Base-by-base conservation (phyloP, 1,284 basidiomycete species). In the Marasmius oreades region DNA sequence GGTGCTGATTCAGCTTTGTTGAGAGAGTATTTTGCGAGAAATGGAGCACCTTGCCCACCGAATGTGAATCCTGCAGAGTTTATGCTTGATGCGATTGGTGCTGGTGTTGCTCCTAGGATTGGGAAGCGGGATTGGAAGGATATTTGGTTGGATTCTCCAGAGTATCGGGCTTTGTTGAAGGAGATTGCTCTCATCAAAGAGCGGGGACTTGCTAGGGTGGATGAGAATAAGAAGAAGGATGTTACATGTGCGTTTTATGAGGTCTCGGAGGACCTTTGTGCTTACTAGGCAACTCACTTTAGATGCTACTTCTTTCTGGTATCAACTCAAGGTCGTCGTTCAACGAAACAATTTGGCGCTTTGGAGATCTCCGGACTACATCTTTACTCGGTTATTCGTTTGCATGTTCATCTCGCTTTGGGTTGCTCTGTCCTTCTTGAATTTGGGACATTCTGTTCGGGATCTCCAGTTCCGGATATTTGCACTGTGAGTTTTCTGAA, bases 401-500 rank as follows among this genome's bases (percentile, higher is more conserved):
- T 86, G 88, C 61, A 76, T 78, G 6, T 83, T 88, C 66, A 88
- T 95, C 59, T 88, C 90, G 6, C 75, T 96, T 3, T 85, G 90
- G 68, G 81, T 93, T 55, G 88, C 88, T 28, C 76, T 98, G 52
- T 90, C 92, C 12, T 95, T 95, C 82, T 75, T 98, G 55, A 85
- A 90, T 67, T 77, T 95, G 22, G 77, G 76, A 3, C 69, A 64
- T 46, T 86, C 84, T 59, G 61, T 83, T 39, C 80, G 86, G 48
- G 85, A 90, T 48, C 73, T 97, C 26, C 90, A 98, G 67, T 95
- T 93, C 75, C 81, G 92, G 37, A 82, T 93, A 36, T 95, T 95
- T 70, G 82, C 78, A 24, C 84, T 90, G 86, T 86, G 60, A 64
- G 84, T 73, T 14, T 2, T 16, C 20, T 22, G 37, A n/a, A n/a